Percentiles rank a stretch among this genome's conserved stretches.
These are phyloP conservation scores for Paramecium bursaria DNA, from an alignment of 73 alveolate species.

Conservation along the genomic window DNA sequence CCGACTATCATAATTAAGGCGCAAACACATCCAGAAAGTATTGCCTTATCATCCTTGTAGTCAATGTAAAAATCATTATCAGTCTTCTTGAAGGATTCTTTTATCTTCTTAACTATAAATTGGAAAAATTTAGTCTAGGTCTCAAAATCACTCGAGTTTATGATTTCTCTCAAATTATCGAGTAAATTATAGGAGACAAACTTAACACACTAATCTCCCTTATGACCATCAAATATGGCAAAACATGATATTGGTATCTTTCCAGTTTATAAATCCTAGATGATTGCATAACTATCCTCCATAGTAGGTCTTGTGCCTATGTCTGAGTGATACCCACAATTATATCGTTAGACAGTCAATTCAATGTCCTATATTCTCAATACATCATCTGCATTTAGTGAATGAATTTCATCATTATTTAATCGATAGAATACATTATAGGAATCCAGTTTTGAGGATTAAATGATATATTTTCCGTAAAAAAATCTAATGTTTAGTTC, in stretches of 20 bases:
- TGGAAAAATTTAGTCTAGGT: not conserved
- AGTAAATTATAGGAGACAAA: slow-evolving; percentile 72
- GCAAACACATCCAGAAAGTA: slow-evolving; percentile 79
- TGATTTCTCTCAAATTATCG: slow-evolving; percentile 63
- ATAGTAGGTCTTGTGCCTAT: slow-evolving; percentile 59
- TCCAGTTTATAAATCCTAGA: slow-evolving; percentile 62
- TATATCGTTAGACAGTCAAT: slow-evolving; percentile 62
- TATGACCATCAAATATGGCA: slow-evolving; percentile 89
- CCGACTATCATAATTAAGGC: slow-evolving; percentile 75
- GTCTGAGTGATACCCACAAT: slow-evolving; percentile 52
- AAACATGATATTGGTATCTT: slow-evolving; percentile 75
- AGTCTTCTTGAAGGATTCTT: slow-evolving; percentile 41
- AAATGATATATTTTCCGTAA: slow-evolving; percentile 41
- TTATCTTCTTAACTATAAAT: slow-evolving; percentile 8
- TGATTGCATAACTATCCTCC: slow-evolving; percentile 61
- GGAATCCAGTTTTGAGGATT: slow-evolving; percentile 25
- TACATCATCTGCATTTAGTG: slow-evolving; percentile 61
- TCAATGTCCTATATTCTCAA: slow-evolving; percentile 36
- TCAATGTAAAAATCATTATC: slow-evolving; percentile 42
- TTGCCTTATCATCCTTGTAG: slow-evolving; percentile 25
- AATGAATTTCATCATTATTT: slow-evolving; percentile 20
- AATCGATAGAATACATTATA: slow-evolving; percentile 28
- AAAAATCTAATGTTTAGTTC: not conserved
- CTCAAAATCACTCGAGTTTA: slow-evolving; percentile 52
- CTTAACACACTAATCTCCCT: slow-evolving; percentile 79